phyloP scores from a whole-genome alignment of 2,329 filamentous ascomycete genomes.

The Penicillium concentricum region DNA sequence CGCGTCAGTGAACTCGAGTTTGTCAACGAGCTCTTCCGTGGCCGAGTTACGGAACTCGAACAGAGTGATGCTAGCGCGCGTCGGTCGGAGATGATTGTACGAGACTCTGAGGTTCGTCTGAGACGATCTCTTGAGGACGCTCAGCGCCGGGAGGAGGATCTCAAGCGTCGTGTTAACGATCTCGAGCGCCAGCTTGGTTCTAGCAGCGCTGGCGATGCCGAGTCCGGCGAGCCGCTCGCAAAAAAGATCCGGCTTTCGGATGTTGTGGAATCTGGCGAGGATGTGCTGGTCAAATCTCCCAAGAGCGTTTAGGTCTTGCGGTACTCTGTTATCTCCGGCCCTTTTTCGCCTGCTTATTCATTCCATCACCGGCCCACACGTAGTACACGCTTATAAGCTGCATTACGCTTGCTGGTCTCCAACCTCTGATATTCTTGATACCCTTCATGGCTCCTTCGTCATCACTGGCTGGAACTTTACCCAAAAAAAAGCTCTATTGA shows the following conservation, averaged over 20 bases:
- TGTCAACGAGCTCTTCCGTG: slow-evolving; percentile 81
- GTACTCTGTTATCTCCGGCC: background rate
- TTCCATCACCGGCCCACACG: background rate
- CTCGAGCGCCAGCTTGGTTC: slow-evolving; percentile 57
- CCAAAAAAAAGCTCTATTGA: slow-evolving; percentile 21
- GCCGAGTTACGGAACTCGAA: slow-evolving; percentile 72
- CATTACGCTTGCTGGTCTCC: slow-evolving; percentile 21
- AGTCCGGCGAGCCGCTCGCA: slow-evolving; percentile 47
- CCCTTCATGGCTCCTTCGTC: slow-evolving; percentile 37
- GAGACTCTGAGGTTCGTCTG: slow-evolving; percentile 56
- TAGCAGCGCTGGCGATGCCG: slow-evolving; percentile 19
- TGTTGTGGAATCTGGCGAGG: slow-evolving; percentile 46
- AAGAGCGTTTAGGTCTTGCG: slow-evolving; percentile 29
- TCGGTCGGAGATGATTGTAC: slow-evolving; percentile 56
- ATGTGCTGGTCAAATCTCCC: slow-evolving; percentile 34
- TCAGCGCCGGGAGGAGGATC: slow-evolving; percentile 73
- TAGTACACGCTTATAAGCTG: background rate
- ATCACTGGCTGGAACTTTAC: slow-evolving; percentile 31
- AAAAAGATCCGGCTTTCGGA: slow-evolving; percentile 60
- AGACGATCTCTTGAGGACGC: slow-evolving; percentile 70
- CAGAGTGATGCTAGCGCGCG: slow-evolving; percentile 69
- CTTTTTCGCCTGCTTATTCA: slow-evolving; percentile 1
- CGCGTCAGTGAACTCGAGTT: slow-evolving; percentile 93
- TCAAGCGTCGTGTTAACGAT: slow-evolving; percentile 80
- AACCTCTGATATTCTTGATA: slow-evolving; percentile 39